Evolutionary conservation across 495 filamentous ascomycete species (phyloP).

Genomic region (Hypoxylon cercidicola): DNA sequence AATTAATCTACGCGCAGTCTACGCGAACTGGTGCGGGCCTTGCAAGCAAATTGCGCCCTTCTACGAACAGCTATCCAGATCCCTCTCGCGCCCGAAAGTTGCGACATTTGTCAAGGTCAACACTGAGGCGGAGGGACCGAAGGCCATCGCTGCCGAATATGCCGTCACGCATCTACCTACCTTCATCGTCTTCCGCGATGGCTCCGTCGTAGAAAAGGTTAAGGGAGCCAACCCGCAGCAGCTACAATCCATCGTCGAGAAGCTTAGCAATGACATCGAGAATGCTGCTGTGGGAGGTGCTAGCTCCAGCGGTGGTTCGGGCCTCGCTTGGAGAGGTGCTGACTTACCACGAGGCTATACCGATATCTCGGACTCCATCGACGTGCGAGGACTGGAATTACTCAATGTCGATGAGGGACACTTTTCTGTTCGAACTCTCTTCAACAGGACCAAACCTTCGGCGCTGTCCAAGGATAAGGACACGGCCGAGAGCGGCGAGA

Average conservation of each 20-base stretch:
- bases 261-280: conserved; percentile 76
- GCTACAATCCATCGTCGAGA: conserved; percentile 74
- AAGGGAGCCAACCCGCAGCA: conserved; percentile 76
- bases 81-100: conserved; percentile 75
- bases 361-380: conserved; percentile 84
- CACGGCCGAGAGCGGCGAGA: conserved; percentile 61
- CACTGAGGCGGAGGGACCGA: conserved; percentile 72
- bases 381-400: conserved; percentile 82
- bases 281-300: conserved; percentile 58
- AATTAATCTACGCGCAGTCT: conserved; percentile 66
- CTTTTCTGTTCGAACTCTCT: conserved; percentile 75
- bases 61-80: conserved; percentile 79
- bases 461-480: conserved; percentile 73
- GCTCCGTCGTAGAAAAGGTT: conserved; percentile 70
- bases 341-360: conserved; percentile 80
- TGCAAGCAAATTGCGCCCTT: conserved; percentile 86
- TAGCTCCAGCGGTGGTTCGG: conserved; percentile 54
- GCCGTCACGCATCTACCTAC: conserved; percentile 81
- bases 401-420: conserved; percentile 81
- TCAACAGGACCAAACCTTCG: conserved; percentile 73
- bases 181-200: conserved; percentile 88
- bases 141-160: conserved; percentile 75
- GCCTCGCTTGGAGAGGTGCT: conserved; percentile 73
- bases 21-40: conserved; percentile 86
- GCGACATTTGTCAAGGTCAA: conserved; percentile 91